phyloP scores from a whole-genome alignment of 352 stramenopile genomes.

The Pilasporangium apinafurcum region DNA sequence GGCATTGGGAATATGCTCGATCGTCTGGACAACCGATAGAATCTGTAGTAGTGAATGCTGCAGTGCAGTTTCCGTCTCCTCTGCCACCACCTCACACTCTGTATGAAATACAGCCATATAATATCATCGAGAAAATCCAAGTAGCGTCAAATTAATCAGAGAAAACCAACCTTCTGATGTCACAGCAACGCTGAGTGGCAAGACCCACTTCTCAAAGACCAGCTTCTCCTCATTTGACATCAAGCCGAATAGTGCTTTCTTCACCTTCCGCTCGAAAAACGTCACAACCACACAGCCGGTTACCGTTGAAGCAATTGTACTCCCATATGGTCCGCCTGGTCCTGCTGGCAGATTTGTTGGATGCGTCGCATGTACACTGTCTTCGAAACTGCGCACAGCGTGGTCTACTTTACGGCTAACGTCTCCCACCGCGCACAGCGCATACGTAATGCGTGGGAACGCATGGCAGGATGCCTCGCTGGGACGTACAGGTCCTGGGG shows the following conservation, averaged over 20 bases:
- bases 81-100: constrained; percentile 43
- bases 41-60: constrained; percentile 72
- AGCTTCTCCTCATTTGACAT: constrained; percentile 85
- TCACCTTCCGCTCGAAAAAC: constrained; percentile 79
- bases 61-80: constrained; percentile 56
- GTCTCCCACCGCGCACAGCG: constrained; percentile 68
- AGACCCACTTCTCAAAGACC: constrained; percentile 80
- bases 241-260: constrained; percentile 77
- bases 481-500: constrained; percentile 60
- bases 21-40: constrained; percentile 63
- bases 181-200: constrained; percentile 56
- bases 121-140: constrained; percentile 1
- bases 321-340: constrained; percentile 11
- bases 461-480: constrained; percentile 70
- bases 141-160: too few species aligned
- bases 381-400: constrained; percentile 55
- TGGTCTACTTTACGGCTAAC: constrained; percentile 76
- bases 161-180: too few species aligned
- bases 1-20: constrained; percentile 69
- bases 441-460: constrained; percentile 74
- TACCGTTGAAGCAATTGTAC: constrained; percentile 1
- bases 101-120: constrained; percentile 1
- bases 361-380: constrained; percentile 18
- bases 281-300: constrained; percentile 55
- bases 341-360: constrained; percentile 7